Conservation (phyloP, 306 rosid species). For the Sicyos edulis region DNA sequence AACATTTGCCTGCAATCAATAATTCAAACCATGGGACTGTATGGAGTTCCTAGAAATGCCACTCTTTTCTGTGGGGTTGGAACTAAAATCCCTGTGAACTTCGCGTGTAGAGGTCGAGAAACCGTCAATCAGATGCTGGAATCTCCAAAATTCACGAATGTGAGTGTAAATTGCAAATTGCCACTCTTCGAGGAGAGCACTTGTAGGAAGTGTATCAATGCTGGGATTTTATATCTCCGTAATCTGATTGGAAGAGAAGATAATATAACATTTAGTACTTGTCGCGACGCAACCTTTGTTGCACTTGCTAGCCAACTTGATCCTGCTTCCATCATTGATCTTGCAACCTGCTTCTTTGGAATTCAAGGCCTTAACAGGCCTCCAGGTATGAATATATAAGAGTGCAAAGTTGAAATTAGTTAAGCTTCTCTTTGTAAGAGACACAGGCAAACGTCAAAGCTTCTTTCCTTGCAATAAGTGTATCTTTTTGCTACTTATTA, state of each 20-base stretch:
- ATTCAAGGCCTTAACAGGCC: conserved; percentile 59
- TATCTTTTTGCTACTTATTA: neutral
- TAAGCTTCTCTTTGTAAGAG: neutral
- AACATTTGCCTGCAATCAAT: conserved; percentile 61
- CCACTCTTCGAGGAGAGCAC: conserved; percentile 59
- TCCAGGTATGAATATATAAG: conserved; percentile 42
- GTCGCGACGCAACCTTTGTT: conserved; percentile 85
- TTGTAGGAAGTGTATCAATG: conserved; percentile 79
- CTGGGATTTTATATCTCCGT: conserved; percentile 68
- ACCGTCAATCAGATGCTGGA: conserved; percentile 73
- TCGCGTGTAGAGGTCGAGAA: conserved; percentile 71
- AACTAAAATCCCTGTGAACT: conserved; percentile 73
- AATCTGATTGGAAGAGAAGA: conserved; percentile 54
- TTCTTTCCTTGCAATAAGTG: neutral
- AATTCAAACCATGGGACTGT: conserved; percentile 53
- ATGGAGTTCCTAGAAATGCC: conserved; percentile 76
- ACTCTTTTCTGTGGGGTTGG: conserved; percentile 80
- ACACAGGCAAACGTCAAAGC: neutral
- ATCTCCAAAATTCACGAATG: conserved; percentile 71
- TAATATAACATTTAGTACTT: conserved; percentile 72
- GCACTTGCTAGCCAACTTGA: conserved; percentile 82
- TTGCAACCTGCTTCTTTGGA: conserved; percentile 88
- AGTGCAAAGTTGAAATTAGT: neutral
- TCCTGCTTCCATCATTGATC: conserved; percentile 47
- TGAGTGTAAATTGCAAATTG: conserved; percentile 46